Evolutionary conservation across 2,329 filamentous ascomycete species (phyloP), one percentile per base, ranked within the genome.

Genomic region (Colletotrichum sp.): DNA sequence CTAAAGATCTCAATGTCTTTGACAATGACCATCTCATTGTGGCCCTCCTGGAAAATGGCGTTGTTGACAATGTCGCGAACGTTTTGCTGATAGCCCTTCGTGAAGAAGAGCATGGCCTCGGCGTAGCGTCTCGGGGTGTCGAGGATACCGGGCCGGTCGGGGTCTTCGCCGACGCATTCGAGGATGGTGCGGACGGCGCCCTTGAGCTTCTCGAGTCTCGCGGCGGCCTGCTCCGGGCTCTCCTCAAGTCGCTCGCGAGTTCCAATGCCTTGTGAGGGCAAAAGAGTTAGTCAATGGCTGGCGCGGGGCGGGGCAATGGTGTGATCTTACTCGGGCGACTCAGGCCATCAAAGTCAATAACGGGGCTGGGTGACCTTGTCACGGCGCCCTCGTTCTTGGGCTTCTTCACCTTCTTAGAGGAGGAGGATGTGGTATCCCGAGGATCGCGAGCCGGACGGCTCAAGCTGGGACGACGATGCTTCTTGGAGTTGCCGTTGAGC

Each of bases 1-100:
- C 94, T 96, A 85, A 96, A 98, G 15, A 99, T 92, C 83, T 98
- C 96, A 81, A 99, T 99, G 82, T 99, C 96, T 87, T 98, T 98
- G 75, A 99, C 95, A 81, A 99, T 98, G 34, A 99, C 96, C 87
- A 99, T 91, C 86, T 99, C 97, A 82, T 98, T 97, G 83, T 99
- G 96, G 78, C 96, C 95, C 84, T 99, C 97, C 81, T 98, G 94
- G 86, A 99, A 99, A 70, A 99, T 95, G 21, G 97, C 97, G 72
- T 93, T 92, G 84, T 99, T 99, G 77, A 99, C 95, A 79, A 99
- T 94, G 83, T 98, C 95, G 77, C 93, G 90, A 71, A 98, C 92
- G 81, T 98, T 98, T 87, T 98, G 93, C 87, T 99, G 96, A 84
- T 99, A 99, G 59, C 97, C 97, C 84, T 98, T 96, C 8, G 97